Percentiles rank a stretch among this genome's conserved stretches.
phyloP scores from a whole-genome alignment of 352 stramenopile genomes.

The Globisporangium lucens region DNA sequence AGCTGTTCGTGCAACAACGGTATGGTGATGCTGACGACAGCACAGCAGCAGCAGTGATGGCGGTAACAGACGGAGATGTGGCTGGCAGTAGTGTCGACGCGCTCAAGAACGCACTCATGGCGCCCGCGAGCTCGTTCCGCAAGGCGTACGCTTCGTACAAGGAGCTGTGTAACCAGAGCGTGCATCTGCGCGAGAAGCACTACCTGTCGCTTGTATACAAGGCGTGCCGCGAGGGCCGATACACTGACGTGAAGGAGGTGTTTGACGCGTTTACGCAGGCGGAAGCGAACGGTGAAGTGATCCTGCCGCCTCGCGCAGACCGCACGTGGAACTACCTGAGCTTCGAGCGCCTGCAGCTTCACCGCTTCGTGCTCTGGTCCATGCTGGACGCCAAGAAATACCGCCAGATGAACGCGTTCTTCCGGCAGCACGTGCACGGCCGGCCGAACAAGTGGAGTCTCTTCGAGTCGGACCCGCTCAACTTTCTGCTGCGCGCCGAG shows the following conservation, averaged over 20 bases:
- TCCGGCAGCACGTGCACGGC: constrained; percentile 36
- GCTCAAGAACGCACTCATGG: constrained; percentile 14
- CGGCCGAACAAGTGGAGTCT: constrained; percentile 41
- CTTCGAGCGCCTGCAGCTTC: constrained; percentile 49
- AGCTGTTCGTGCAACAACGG: too few relatives aligned
- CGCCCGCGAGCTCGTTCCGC: background rate
- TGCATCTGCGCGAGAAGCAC: constrained; percentile 31
- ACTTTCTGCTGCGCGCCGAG: constrained; percentile 64
- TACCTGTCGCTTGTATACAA: constrained; percentile 71
- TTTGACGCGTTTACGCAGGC: constrained; percentile 43
- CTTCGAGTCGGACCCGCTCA: constrained; percentile 60
- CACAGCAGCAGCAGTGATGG: background rate
- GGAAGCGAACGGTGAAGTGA: constrained; percentile 27
- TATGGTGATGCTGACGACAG: background rate
- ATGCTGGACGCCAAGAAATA: constrained; percentile 37
- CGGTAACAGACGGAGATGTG: too few relatives aligned
- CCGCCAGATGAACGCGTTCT: constrained; percentile 36
- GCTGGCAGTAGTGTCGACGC: background rate
- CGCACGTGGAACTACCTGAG: constrained; percentile 43
- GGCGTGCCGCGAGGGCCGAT: constrained; percentile 34
- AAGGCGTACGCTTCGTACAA: constrained; percentile 1
- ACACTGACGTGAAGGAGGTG: constrained; percentile 26
- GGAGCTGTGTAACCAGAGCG: constrained; percentile 15
- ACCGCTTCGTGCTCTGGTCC: constrained; percentile 62
- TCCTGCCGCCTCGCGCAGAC: constrained; percentile 16